Percentiles rank a stretch among this genome's conserved stretches.
Evolutionary conservation across 148 eudicot species (phyloP).

Genomic region (Rhododendron molle): DNA sequence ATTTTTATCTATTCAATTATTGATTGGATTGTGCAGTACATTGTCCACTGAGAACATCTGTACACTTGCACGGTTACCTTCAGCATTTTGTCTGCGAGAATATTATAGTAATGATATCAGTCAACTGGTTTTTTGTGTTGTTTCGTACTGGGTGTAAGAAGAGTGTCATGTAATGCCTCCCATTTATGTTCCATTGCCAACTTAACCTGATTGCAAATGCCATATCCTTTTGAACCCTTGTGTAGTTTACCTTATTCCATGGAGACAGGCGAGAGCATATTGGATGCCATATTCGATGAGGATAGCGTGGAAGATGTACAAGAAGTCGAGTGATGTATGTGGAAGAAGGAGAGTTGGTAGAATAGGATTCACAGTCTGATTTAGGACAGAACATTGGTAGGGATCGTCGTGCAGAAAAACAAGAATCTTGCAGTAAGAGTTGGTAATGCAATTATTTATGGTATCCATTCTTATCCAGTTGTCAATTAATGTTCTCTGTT

Average conservation of each 20-base stretch:
- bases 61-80: background rate
- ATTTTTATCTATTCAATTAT: background rate
- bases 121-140: background rate
- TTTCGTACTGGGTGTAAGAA: background rate
- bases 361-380: slow-evolving; percentile 21
- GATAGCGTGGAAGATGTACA: slow-evolving; percentile 42
- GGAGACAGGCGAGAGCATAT: slow-evolving; percentile 55
- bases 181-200: background rate
- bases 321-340: slow-evolving; percentile 74
- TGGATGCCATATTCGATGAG: slow-evolving; percentile 54
- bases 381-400: slow-evolving; percentile 21
- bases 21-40: background rate
- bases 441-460: too few species aligned
- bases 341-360: slow-evolving; percentile 76
- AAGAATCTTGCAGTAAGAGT: too few species aligned
- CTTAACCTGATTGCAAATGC: background rate
- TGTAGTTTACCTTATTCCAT: slow-evolving; percentile 30
- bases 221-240: slow-evolving; percentile 1
- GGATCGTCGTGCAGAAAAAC: slow-evolving; percentile 8
- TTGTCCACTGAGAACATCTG: background rate
- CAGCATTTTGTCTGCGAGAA: background rate
- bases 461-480: too few species aligned
- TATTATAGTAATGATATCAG: background rate
- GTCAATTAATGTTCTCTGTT: background rate
- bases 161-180: background rate